phyloP scores from a whole-genome alignment of 2,329 filamentous ascomycete genomes.

The Claviceps sp. region DNA sequence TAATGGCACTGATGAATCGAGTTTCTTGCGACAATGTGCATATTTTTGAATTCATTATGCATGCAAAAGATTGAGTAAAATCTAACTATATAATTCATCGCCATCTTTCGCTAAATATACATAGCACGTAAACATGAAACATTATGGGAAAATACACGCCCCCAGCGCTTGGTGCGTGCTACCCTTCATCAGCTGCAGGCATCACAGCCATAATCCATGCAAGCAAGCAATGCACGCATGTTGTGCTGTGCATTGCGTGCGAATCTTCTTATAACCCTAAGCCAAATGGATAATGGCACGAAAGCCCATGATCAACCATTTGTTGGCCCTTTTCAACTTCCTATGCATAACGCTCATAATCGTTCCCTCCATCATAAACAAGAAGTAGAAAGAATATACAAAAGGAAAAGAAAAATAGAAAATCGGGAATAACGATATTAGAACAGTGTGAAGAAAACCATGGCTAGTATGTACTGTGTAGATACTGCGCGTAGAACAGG shows the following conservation, averaged over 20 bases:
- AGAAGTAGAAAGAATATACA: background rate
- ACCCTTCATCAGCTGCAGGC: background rate
- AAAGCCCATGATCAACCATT: background rate
- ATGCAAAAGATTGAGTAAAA: too few species aligned
- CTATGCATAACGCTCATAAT: too few species aligned
- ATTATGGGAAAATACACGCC: background rate
- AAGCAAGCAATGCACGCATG: too few species aligned
- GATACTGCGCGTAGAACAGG: too few species aligned
- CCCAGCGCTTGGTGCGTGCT: slow-evolving; percentile 11
- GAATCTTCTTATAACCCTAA: background rate
- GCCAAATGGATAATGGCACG: background rate
- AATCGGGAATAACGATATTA: background rate
- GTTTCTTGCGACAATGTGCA: too few species aligned
- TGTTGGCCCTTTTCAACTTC: too few species aligned
- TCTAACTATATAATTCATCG: too few species aligned
- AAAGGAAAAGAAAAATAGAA: background rate
- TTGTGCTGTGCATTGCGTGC: background rate
- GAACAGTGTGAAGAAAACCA: background rate
- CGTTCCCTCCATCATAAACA: too few species aligned
- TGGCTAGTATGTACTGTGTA: background rate
- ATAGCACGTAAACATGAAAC: background rate
- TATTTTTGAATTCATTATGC: too few species aligned
- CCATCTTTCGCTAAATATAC: too few species aligned
- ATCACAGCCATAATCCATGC: background rate
- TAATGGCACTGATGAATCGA: too few species aligned